A percentile compares a stretch with the other conserved stretches of the same genome.
Conservation (phyloP, 768 basidiomycete genomes). For the Mycena chlorophos region DNA sequence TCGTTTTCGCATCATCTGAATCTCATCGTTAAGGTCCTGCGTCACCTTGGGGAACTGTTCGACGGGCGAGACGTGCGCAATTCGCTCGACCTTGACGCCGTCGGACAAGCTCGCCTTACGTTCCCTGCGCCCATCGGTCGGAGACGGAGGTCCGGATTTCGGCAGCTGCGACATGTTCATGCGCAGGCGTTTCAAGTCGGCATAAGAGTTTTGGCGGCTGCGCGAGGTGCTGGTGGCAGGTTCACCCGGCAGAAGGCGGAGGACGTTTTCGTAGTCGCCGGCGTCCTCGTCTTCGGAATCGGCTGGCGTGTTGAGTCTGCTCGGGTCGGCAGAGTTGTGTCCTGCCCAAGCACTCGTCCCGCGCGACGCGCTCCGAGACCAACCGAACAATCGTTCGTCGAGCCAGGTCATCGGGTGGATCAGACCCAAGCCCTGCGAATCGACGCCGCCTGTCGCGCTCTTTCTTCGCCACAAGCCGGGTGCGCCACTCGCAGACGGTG, state of each 20-base stretch:
- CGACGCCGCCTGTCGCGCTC: slow-evolving; percentile 75
- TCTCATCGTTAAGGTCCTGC: slow-evolving; percentile 65
- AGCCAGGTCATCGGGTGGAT: slow-evolving; percentile 94
- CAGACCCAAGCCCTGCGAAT: slow-evolving; percentile 79
- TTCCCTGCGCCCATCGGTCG: slow-evolving; percentile 34
- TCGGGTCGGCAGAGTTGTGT: slow-evolving; percentile 45
- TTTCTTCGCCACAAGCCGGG: slow-evolving; percentile 79
- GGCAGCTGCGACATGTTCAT: slow-evolving; percentile 20
- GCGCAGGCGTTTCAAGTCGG: slow-evolving; percentile 75
- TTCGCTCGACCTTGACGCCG: slow-evolving; percentile 59
- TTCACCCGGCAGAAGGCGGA: slow-evolving; percentile 63
- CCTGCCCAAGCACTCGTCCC: slow-evolving; percentile 89
- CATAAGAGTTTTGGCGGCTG: slow-evolving; percentile 73
- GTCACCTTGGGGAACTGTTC: slow-evolving; percentile 68
- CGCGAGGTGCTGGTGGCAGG: slow-evolving; percentile 44
- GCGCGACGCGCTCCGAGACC: slow-evolving; percentile 73
- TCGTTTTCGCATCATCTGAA: slow-evolving; percentile 38
- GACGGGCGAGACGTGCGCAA: slow-evolving; percentile 56
- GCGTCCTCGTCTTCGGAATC: slow-evolving; percentile 84
- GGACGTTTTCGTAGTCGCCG: slow-evolving; percentile 89
- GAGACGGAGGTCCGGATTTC: neutral
- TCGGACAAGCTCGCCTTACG: slow-evolving; percentile 67
- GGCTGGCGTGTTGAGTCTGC: slow-evolving; percentile 67
- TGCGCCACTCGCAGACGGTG: slow-evolving; percentile 65
- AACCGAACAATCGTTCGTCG: slow-evolving; percentile 90